Evolutionary conservation across 2,329 filamentous ascomycete species (phyloP).

Genomic region (Verticillium zaregamsianum): DNA sequence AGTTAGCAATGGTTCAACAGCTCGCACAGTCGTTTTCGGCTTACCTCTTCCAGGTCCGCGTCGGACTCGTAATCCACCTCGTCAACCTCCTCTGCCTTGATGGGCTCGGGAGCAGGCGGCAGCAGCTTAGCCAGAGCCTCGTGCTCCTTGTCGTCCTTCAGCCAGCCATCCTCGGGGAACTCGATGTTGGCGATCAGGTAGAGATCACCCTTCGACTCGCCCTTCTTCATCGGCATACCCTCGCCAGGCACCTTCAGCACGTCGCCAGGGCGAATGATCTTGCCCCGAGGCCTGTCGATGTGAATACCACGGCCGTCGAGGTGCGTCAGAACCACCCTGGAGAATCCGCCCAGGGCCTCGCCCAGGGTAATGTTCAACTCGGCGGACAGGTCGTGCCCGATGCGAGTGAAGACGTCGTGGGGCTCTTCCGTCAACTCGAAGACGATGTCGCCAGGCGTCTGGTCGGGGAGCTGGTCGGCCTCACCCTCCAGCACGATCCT

Average conservation of each 20-base stretch:
- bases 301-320: constrained; percentile 89
- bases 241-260: constrained; percentile 82
- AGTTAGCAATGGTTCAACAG: constrained; percentile 17
- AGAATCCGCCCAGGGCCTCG: constrained; percentile 86
- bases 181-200: constrained; percentile 82
- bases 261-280: constrained; percentile 78
- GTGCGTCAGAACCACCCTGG: constrained; percentile 84
- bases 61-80: constrained; percentile 85
- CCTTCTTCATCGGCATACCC: constrained; percentile 90
- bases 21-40: constrained; percentile 14
- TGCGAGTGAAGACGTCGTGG: constrained; percentile 77
- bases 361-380: constrained; percentile 75
- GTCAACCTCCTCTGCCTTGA: constrained; percentile 72
- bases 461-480: constrained; percentile 86
- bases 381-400: constrained; percentile 79
- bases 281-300: constrained; percentile 73
- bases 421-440: constrained; percentile 80
- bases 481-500: constrained; percentile 88
- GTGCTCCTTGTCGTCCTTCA: constrained; percentile 66
- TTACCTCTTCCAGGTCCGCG: constrained; percentile 74
- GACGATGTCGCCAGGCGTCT: constrained; percentile 87
- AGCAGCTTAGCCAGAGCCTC: constrained; percentile 71
- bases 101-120: constrained; percentile 57
- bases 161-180: constrained; percentile 86
- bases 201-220: constrained; percentile 78